Conservation (phyloP, 2,329 filamentous ascomycete species). For the Aspergillus transmontanensis region DNA sequence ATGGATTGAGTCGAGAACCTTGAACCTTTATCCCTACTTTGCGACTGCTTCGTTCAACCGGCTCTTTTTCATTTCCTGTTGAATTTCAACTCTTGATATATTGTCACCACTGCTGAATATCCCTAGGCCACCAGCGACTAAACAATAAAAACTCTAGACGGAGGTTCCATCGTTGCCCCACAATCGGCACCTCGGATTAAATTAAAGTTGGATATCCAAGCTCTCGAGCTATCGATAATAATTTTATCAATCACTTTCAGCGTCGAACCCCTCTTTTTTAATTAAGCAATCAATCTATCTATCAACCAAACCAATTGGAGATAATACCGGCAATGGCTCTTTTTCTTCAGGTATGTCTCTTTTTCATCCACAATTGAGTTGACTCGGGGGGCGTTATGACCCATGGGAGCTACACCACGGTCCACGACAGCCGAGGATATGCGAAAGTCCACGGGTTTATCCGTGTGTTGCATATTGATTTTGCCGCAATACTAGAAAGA, state of each 20-base stretch:
- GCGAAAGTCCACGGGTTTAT: not conserved
- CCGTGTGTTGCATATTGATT: not conserved
- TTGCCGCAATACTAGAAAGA: not conserved
- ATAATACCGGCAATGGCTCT: not conserved
- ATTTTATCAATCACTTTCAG: not conserved
- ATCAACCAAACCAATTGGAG: not conserved
- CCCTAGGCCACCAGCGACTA: not conserved
- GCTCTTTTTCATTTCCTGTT: not conserved
- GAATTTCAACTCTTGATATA: not conserved
- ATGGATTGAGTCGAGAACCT: not conserved
- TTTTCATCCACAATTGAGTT: not conserved
- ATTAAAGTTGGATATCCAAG: not conserved
- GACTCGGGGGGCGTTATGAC: not conserved
- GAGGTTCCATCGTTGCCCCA: not conserved
- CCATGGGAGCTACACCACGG: not conserved
- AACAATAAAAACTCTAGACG: not conserved
- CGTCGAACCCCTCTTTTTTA: not conserved
- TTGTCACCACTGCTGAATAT: not conserved
- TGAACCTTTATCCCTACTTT: not conserved
- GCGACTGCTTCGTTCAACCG: not conserved
- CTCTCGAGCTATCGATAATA: not conserved
- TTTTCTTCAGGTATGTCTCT: not conserved
- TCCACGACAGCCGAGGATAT: not conserved
- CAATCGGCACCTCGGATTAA: not conserved
- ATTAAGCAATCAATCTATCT: not conserved